Conservation (phyloP, 306 rosid species). For the Acmispon strigosus region DNA sequence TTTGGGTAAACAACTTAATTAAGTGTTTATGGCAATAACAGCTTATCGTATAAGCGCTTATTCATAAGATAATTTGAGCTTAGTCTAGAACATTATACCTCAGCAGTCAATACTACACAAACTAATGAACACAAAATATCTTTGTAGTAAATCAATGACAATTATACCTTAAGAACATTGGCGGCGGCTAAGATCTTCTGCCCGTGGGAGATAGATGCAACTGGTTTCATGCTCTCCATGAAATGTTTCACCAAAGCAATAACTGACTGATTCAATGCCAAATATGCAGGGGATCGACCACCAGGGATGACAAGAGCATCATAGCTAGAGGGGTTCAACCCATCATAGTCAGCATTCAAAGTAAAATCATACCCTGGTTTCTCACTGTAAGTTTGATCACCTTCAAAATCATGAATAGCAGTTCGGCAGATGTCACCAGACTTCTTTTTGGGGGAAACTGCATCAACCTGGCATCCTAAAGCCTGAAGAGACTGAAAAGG, state of each 20-base stretch:
- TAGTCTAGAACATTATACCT: no score
- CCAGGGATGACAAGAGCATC: slow-evolving; percentile 54
- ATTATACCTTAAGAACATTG: slow-evolving; percentile 65
- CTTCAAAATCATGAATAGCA: slow-evolving; percentile 88
- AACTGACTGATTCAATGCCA: slow-evolving; percentile 33
- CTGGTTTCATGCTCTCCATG: slow-evolving; percentile 38
- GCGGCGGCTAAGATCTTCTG: slow-evolving; percentile 85
- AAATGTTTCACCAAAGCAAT: slow-evolving; percentile 35
- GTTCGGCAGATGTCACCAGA: slow-evolving; percentile 73
- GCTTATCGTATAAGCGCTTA: no score
- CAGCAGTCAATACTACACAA: not conserved
- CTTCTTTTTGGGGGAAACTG: slow-evolving; percentile 73
- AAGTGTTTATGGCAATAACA: no score
- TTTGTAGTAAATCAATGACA: not conserved
- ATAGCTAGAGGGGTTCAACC: slow-evolving; percentile 50
- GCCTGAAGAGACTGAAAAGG: slow-evolving; percentile 89
- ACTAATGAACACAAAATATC: not conserved
- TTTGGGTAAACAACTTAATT: no score
- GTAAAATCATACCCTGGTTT: slow-evolving; percentile 70
- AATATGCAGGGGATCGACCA: slow-evolving; percentile 35
- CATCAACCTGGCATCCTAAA: slow-evolving; percentile 81
- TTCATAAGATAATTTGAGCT: no score
- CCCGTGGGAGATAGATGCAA: slow-evolving; percentile 49
- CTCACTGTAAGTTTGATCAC: slow-evolving; percentile 80
- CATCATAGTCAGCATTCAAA: slow-evolving; percentile 54